Conservation (phyloP, 768 basidiomycete genomes). For the Leucocoprinus sp. region DNA sequence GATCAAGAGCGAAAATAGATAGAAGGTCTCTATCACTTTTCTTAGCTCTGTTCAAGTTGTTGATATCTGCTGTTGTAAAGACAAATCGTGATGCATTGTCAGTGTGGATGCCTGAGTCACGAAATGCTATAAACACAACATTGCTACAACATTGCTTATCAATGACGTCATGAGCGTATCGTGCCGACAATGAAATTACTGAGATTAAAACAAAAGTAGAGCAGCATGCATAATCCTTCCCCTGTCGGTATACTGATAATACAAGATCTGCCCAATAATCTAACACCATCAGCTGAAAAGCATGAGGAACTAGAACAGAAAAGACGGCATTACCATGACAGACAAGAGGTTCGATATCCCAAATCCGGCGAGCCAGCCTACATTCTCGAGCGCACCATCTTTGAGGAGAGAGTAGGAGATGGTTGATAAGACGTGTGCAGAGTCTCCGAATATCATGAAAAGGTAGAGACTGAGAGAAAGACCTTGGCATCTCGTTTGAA, state of each 20-base stretch:
- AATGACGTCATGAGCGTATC: neutral
- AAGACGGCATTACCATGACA: constrained; percentile 1
- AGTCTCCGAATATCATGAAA: constrained; percentile 84
- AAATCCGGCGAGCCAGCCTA: constrained; percentile 80
- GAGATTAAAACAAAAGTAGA: neutral
- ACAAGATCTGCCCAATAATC: constrained; percentile 8
- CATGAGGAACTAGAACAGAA: neutral
- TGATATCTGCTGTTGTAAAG: neutral
- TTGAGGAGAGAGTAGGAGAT: constrained; percentile 60
- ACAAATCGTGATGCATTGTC: too few relatives aligned
- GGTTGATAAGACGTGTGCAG: constrained; percentile 77
- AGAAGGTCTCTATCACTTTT: neutral
- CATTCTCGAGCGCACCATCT: constrained; percentile 73
- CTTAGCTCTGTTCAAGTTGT: neutral
- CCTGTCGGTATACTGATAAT: constrained; percentile 2
- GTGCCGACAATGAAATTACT: neutral
- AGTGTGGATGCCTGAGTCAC: too few relatives aligned
- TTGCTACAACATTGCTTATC: too few relatives aligned
- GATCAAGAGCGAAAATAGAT: neutral
- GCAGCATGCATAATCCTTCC: neutral
- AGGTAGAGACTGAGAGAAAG: constrained; percentile 86
- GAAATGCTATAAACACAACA: too few relatives aligned
- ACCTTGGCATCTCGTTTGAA: constrained; percentile 83
- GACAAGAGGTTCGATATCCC: too few relatives aligned
- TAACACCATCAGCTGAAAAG: neutral